Evolutionary conservation across 1,139 yeast species (phyloP).

Genomic region (Hanseniaspora uvarum): DNA sequence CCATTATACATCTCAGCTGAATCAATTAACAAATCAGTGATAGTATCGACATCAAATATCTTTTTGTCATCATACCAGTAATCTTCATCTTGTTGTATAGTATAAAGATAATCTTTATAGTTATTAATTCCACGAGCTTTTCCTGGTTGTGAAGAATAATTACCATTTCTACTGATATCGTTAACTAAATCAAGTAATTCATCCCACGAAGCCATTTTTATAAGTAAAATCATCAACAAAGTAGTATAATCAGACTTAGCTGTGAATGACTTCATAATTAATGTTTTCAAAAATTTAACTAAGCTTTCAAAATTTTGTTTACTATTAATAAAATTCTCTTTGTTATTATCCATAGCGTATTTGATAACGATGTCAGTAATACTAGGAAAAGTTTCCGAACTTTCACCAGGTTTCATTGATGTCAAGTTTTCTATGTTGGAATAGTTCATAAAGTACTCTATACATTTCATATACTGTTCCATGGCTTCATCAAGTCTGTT

Average conservation of each 20-base stretch:
- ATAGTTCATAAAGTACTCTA: constrained; percentile 26
- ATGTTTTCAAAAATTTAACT: constrained; percentile 52
- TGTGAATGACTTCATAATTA: constrained; percentile 47
- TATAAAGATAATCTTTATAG: constrained; percentile 22
- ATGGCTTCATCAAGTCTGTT: constrained; percentile 62
- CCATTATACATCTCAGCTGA: constrained; percentile 31
- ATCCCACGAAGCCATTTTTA: constrained; percentile 57
- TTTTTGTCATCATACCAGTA: constrained; percentile 28
- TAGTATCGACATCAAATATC: constrained; percentile 56
- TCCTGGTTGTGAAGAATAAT: constrained; percentile 31
- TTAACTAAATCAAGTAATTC: constrained; percentile 53
- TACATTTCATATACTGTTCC: constrained; percentile 50
- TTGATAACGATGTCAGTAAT: constrained; percentile 52
- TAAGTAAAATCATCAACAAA: constrained; percentile 66
- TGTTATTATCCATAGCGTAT: constrained; percentile 7
- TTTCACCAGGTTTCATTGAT: constrained; percentile 36
- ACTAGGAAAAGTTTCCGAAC: constrained; percentile 71
- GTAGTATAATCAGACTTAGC: constrained; percentile 67
- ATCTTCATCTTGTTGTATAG: constrained; percentile 28
- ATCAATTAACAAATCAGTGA: constrained; percentile 66
- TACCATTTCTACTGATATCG: constrained; percentile 34
- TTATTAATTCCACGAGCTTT: constrained; percentile 20
- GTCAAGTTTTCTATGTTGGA: neutral
- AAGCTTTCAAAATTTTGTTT: constrained; percentile 34
- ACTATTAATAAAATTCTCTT: constrained; percentile 17